phyloP scores from a whole-genome alignment of 176 grass and related monocot genomes.

The Cymbopogon citratus region DNA sequence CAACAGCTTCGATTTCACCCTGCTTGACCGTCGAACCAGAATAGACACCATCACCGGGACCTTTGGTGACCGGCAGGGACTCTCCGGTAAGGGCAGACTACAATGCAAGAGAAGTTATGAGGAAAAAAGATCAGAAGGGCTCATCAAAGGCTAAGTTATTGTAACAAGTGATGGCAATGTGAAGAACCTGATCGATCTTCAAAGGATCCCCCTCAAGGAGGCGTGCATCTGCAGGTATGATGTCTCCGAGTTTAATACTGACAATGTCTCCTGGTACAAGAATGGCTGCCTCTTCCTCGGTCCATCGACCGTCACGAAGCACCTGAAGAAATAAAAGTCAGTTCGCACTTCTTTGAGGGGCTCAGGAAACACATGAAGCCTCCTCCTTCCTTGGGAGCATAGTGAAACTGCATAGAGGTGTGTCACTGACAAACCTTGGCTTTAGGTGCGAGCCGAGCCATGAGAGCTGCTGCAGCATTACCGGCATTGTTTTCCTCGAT shows the following conservation, averaged over 20 bases:
- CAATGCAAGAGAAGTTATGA: background rate
- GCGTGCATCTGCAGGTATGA: conserved; percentile 68
- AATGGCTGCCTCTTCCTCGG: conserved; percentile 60
- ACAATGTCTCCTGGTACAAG: conserved; percentile 66
- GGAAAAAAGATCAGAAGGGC: background rate
- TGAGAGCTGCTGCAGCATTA: conserved; percentile 68
- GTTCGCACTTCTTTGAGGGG: background rate
- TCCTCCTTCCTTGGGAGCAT: background rate
- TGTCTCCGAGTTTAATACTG: conserved; percentile 76
- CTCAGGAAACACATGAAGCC: background rate
- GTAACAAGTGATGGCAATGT: background rate
- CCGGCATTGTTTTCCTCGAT: conserved; percentile 78
- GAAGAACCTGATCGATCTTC: conserved; percentile 75
- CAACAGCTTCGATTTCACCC: conserved; percentile 65
- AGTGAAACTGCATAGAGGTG: background rate
- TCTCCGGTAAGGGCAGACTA: conserved; percentile 72
- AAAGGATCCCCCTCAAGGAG: conserved; percentile 80
- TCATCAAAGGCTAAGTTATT: background rate
- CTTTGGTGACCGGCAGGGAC: conserved; percentile 68
- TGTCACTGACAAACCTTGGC: conserved; percentile 45
- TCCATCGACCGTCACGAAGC: conserved; percentile 56
- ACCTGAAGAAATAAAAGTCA: conserved; percentile 19
- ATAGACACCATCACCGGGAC: conserved; percentile 66
- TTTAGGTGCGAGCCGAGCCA: conserved; percentile 70
- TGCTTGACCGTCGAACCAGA: conserved; percentile 80